These are phyloP conservation scores for Auricularia sp. DNA, from an alignment of 768 basidiomycete species.

Conservation along the genomic window DNA sequence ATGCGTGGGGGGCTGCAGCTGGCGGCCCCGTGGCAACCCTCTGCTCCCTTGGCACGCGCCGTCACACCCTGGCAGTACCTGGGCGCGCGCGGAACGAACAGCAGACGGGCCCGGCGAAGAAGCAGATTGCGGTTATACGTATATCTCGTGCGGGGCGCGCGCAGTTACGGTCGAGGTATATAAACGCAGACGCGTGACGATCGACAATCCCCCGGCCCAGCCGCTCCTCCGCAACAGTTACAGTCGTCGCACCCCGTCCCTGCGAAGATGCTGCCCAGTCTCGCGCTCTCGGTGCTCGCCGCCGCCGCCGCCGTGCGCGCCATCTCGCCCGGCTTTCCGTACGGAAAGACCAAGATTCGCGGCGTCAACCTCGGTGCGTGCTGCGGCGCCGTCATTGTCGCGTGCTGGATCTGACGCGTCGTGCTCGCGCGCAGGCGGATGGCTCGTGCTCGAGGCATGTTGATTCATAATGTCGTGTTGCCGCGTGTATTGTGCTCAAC, in stretches of 20 bases:
- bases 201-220: too few relatives aligned
- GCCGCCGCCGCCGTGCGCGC: slow-evolving; percentile 5
- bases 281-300: background rate
- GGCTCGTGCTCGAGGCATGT: slow-evolving; percentile 43
- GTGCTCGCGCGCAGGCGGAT: slow-evolving; percentile 27
- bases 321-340: slow-evolving; percentile 52
- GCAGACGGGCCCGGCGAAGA: too few relatives aligned
- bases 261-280: slow-evolving; percentile 4
- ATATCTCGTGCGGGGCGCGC: too few relatives aligned
- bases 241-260: slow-evolving; percentile 19
- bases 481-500: slow-evolving; percentile 9
- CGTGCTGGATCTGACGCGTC: background rate
- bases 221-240: too few relatives aligned
- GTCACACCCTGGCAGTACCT: too few relatives aligned
- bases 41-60: too few relatives aligned
- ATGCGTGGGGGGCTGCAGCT: too few relatives aligned
- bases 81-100: too few relatives aligned
- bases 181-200: too few relatives aligned
- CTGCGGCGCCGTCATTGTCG: background rate
- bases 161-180: too few relatives aligned
- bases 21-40: too few relatives aligned
- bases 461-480: slow-evolving; percentile 35
- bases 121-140: too few relatives aligned
- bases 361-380: slow-evolving; percentile 61
- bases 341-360: slow-evolving; percentile 62